Percentiles rank a stretch among this genome's conserved stretches.
These are phyloP conservation scores for Fusarium longipes DNA, from an alignment of 2,329 filamentous ascomycete genomes.

Conservation along the genomic window DNA sequence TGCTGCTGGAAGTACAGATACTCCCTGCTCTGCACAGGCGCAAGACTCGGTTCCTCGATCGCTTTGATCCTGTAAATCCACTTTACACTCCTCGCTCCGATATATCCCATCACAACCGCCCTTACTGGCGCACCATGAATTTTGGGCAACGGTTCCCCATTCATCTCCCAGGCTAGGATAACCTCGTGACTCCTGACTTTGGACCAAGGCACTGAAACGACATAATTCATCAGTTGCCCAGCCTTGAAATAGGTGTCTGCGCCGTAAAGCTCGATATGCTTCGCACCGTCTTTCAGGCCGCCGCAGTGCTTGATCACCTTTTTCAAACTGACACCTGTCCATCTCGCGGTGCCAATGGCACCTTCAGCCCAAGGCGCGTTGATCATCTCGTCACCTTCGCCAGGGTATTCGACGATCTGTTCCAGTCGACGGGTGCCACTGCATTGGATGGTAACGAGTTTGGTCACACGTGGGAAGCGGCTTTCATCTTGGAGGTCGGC, in stretches of 20 bases:
- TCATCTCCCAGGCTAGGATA: slow-evolving; percentile 77
- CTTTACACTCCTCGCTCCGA: slow-evolving; percentile 72
- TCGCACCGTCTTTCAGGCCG: slow-evolving; percentile 63
- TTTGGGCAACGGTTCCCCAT: slow-evolving; percentile 69
- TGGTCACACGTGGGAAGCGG: slow-evolving; percentile 68
- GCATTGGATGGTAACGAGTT: slow-evolving; percentile 72
- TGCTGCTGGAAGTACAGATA: slow-evolving; percentile 77
- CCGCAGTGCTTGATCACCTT: slow-evolving; percentile 78
- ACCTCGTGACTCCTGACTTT: slow-evolving; percentile 76
- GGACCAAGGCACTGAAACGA: slow-evolving; percentile 73
- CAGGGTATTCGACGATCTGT: slow-evolving; percentile 72
- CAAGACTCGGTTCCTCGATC: slow-evolving; percentile 64
- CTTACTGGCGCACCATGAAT: slow-evolving; percentile 76
- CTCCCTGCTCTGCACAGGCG: slow-evolving; percentile 72
- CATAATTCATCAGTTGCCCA: slow-evolving; percentile 72
- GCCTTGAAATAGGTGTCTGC: slow-evolving; percentile 81
- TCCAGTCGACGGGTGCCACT: slow-evolving; percentile 75
- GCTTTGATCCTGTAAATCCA: slow-evolving; percentile 73
- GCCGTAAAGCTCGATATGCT: slow-evolving; percentile 75
- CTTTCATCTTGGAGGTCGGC: slow-evolving; percentile 69
- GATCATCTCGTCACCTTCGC: slow-evolving; percentile 72
- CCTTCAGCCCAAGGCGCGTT: slow-evolving; percentile 71
- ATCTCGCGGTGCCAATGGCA: slow-evolving; percentile 73
- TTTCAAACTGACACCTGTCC: slow-evolving; percentile 72
- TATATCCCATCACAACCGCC: slow-evolving; percentile 72